A percentile compares a stretch with the other conserved stretches of the same genome.
Conservation (phyloP, 768 basidiomycete species). For the Pisolithus microcarpus region DNA sequence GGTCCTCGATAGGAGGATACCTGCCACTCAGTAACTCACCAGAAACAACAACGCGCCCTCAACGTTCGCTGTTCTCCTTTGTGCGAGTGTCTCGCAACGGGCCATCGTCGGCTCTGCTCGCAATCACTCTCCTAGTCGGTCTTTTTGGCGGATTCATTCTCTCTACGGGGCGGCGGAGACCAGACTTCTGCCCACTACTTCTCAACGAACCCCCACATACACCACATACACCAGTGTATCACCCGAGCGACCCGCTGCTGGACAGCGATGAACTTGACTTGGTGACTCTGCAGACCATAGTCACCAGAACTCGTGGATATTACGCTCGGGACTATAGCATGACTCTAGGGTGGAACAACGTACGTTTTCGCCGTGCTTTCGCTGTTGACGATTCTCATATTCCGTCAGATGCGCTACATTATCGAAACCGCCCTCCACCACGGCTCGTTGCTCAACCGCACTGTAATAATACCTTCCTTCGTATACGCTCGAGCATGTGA, state of each 20-base stretch:
- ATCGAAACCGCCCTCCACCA: constrained; percentile 40
- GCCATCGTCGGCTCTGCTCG: constrained; percentile 12
- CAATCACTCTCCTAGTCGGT: constrained; percentile 17
- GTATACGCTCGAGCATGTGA: constrained; percentile 43
- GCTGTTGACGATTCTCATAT: background rate
- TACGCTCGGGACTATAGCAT: constrained; percentile 39
- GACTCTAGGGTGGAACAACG: constrained; percentile 44
- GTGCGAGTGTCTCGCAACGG: constrained; percentile 13
- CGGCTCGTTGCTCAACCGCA: constrained; percentile 37
- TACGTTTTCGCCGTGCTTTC: constrained; percentile 13
- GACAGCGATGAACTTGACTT: constrained; percentile 21
- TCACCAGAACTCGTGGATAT: constrained; percentile 34
- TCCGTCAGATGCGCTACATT: constrained; percentile 39
- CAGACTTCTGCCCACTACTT: constrained; percentile 16
- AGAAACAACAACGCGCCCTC: constrained; percentile 1
- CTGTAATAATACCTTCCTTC: constrained; percentile 37
- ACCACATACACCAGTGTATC: background rate
- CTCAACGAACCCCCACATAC: constrained; percentile 1
- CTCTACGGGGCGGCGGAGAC: constrained; percentile 8
- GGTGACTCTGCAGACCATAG: constrained; percentile 27
- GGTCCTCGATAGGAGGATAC: constrained; percentile 13
- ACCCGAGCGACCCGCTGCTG: constrained; percentile 6
- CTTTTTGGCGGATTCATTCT: constrained; percentile 22
- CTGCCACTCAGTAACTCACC: constrained; percentile 14
- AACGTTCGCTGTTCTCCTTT: constrained; percentile 9